Evolutionary conservation across 805 yeast genomes (phyloP), one percentile per base, ranked within the genome.

Genomic region (Blastobotrys attinorum): DNA sequence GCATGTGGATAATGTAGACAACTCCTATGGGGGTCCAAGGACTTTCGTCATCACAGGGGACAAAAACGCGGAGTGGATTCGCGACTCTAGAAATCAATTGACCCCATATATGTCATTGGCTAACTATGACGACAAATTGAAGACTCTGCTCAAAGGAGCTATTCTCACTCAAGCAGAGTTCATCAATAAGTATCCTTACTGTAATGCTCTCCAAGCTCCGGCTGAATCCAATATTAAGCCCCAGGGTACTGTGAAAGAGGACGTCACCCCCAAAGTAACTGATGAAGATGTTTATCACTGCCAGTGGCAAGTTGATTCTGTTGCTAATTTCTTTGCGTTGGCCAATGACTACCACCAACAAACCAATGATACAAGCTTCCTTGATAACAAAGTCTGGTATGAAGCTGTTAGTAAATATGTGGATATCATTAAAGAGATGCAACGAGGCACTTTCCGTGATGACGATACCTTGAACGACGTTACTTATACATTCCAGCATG

Each of bases 181-280:
- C 52, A 68, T 87, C 5, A 49, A 65, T 17, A 66, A 64, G 22
- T 75, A 81, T 4, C 95, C 96, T 0, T 87, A 84, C 61, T 87
- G 96, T 62, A 87, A 87, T 61, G 96, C 96, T 0, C 88, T 85
- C 67, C 94, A 87, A 56, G 94, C 96, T 1, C 96, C 96, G 0
- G 59, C 58, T 0, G 49, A 31, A 20, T 46, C 51, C 31, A 64
- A 57, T 3, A 70, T 80, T 1, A 16, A 16, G n/a, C 67, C 65
- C 35, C 11, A 7, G 11, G 77, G 75, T 25, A 63, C 71, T 1
- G 27, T 43, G 29, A 53, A 49, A 23, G 61, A 68, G 42, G 96
- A 88, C 58, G 95, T 87, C 3, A 59, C 53, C 32, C 96, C 96
- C 0, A 52, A 54, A 3, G 89, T 88, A 2, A 76, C 83, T 47